Conservation (phyloP, 345 rosid species). For the Toxicodendron radicans region DNA sequence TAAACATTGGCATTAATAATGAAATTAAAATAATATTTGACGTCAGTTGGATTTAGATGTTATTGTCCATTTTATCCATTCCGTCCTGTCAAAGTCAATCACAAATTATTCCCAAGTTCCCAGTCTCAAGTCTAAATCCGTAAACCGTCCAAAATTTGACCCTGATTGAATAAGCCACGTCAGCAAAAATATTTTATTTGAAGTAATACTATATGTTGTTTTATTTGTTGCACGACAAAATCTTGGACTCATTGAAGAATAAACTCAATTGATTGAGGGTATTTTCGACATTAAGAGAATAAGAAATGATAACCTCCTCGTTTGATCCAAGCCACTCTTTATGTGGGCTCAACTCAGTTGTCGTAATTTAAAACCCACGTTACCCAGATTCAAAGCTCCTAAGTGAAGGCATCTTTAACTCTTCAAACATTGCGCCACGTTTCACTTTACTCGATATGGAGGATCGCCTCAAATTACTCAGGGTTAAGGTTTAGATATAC, state of each 20-base stretch:
- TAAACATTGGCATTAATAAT: no score
- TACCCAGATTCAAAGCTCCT: background rate
- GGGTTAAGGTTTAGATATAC: constrained; percentile 37
- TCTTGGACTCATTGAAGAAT: no score
- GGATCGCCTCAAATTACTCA: constrained; percentile 21
- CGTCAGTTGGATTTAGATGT: no score
- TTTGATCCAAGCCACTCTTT: background rate
- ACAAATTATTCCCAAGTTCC: no score
- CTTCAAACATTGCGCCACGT: constrained; percentile 34
- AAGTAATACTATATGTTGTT: no score
- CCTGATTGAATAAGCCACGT: background rate
- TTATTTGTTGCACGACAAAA: constrained; percentile 9
- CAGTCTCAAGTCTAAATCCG: no score
- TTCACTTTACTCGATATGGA: constrained; percentile 10
- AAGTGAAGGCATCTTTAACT: constrained; percentile 36
- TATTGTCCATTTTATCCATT: no score
- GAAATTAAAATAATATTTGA: no score
- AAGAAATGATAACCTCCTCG: background rate
- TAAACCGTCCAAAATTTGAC: background rate
- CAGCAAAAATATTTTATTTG: no score
- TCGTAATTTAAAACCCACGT: no score
- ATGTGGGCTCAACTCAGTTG: no score
- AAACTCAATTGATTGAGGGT: background rate
- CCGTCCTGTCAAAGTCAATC: no score
- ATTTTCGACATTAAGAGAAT: background rate